Conservation (phyloP, 352 stramenopile species). For the Pythium pyrilobum region DNA sequence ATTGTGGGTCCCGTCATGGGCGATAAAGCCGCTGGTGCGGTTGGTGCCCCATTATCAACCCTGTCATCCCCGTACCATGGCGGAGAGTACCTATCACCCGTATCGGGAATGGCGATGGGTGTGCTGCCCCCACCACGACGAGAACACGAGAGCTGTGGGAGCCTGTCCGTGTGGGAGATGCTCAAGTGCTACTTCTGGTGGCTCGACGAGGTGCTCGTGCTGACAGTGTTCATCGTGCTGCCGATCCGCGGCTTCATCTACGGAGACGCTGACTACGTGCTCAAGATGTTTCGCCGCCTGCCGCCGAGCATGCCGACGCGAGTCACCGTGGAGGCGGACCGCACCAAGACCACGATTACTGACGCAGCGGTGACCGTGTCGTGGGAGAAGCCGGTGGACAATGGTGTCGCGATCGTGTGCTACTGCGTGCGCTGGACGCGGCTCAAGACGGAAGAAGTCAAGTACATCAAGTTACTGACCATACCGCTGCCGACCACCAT, state of each 20-base stretch:
- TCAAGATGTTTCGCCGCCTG: slow-evolving; percentile 58
- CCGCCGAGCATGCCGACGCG: slow-evolving; percentile 79
- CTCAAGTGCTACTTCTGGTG: slow-evolving; percentile 79
- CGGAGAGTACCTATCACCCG: neutral
- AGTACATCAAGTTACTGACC: slow-evolving; percentile 70
- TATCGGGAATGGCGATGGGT: no score
- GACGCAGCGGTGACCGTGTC: slow-evolving; percentile 59
- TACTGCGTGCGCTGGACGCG: slow-evolving; percentile 81
- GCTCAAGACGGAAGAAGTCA: slow-evolving; percentile 67
- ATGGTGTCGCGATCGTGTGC: slow-evolving; percentile 76
- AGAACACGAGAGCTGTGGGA: slow-evolving; percentile 1
- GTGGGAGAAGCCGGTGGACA: slow-evolving; percentile 75
- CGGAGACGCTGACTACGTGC: slow-evolving; percentile 68
- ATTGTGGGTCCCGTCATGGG: neutral
- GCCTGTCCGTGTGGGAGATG: slow-evolving; percentile 15
- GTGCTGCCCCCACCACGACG: neutral
- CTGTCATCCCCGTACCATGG: no score
- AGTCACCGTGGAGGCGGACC: slow-evolving; percentile 62
- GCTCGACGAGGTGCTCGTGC: slow-evolving; percentile 76
- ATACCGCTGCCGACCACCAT: slow-evolving; percentile 63
- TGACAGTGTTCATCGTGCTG: slow-evolving; percentile 69
- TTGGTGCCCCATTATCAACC: neutral
- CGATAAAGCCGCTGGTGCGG: neutral
- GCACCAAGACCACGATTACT: slow-evolving; percentile 45
- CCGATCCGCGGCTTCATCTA: slow-evolving; percentile 82